These are phyloP conservation scores for Thecaphora frezii DNA, from an alignment of 1,284 basidiomycete species.

Conservation along the genomic window DNA sequence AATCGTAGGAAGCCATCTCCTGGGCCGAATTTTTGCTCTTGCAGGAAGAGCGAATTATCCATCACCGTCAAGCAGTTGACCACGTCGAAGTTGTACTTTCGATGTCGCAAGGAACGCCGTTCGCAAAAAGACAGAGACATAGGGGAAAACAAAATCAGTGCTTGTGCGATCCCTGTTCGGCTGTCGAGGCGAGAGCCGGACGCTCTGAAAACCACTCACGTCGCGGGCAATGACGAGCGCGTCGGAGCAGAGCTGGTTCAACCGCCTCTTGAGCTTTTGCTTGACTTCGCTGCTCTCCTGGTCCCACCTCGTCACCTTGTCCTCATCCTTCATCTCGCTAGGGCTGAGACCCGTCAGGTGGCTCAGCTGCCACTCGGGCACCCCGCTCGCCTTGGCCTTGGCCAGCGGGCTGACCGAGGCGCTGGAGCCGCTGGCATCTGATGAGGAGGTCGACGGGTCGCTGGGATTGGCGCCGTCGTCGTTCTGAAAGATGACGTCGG, in stretches of 20 bases:
- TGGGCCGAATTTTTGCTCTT: conserved; percentile 78
- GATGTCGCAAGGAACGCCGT: too few relatives aligned
- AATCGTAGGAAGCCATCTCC: conserved; percentile 87
- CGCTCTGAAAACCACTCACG: conserved; percentile 50
- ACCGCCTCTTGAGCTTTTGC: conserved; percentile 69
- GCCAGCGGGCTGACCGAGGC: conserved; percentile 1
- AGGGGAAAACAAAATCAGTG: too few relatives aligned
- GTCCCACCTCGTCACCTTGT: conserved; percentile 30
- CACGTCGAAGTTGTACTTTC: conserved; percentile 84
- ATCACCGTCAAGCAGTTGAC: conserved; percentile 92
- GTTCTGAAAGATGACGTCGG: conserved; percentile 38
- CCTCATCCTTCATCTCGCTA: conserved; percentile 43
- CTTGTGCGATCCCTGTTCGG: too few relatives aligned
- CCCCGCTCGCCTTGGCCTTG: conserved; percentile 1
- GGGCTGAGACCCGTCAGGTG: conserved; percentile 32
- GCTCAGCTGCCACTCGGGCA: conserved; percentile 34
- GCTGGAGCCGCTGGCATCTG: neutral
- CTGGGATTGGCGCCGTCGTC: neutral
- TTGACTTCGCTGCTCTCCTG: conserved; percentile 66
- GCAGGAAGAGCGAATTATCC: conserved; percentile 83
- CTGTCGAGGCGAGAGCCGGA: too few relatives aligned
- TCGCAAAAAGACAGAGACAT: too few relatives aligned
- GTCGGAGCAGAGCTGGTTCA: conserved; percentile 75
- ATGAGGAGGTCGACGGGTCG: neutral
- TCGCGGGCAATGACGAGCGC: conserved; percentile 75